Evolutionary conservation across 2,329 filamentous ascomycete species (phyloP).

Genomic region (Talaromyces sp.): DNA sequence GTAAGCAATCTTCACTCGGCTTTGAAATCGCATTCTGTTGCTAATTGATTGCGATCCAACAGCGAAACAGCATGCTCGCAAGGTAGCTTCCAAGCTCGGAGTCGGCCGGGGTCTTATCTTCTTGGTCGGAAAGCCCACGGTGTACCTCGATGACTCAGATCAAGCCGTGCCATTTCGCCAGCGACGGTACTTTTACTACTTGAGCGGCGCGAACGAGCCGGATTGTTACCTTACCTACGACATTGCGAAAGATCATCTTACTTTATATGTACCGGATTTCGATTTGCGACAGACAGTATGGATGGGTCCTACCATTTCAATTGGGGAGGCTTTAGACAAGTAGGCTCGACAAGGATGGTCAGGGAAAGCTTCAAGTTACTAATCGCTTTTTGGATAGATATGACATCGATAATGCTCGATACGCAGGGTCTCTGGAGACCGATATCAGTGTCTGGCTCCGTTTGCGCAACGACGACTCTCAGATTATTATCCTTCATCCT

Average conservation of each 20-base stretch:
- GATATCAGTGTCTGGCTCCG: slow-evolving; percentile 49
- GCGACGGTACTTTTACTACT: slow-evolving; percentile 62
- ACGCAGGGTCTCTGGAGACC: slow-evolving; percentile 49
- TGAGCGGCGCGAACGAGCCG: slow-evolving; percentile 55
- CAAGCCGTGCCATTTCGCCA: slow-evolving; percentile 58
- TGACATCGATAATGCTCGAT: slow-evolving; percentile 70
- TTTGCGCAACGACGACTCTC: slow-evolving; percentile 27
- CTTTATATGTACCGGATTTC: slow-evolving; percentile 71
- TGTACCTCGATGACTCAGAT: slow-evolving; percentile 59
- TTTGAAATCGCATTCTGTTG: not conserved
- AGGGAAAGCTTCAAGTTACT: not conserved
- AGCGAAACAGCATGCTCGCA: slow-evolving; percentile 53
- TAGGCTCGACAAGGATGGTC: slow-evolving; percentile 23
- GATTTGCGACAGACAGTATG: slow-evolving; percentile 52
- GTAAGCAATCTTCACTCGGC: slow-evolving; percentile 25
- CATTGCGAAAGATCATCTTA: slow-evolving; percentile 60
- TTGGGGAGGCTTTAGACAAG: slow-evolving; percentile 59
- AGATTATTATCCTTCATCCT: slow-evolving; percentile 41
- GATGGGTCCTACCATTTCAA: slow-evolving; percentile 43
- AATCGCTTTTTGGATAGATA: slow-evolving; percentile 41
- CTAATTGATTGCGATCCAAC: not conserved
- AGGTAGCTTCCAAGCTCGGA: slow-evolving; percentile 45
- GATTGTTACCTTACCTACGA: slow-evolving; percentile 60
- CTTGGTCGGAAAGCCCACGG: slow-evolving; percentile 52
- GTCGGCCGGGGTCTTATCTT: slow-evolving; percentile 55